Base-by-base conservation (phyloP, 2,329 filamentous ascomycete species). In the Ascochyta pisi region DNA sequence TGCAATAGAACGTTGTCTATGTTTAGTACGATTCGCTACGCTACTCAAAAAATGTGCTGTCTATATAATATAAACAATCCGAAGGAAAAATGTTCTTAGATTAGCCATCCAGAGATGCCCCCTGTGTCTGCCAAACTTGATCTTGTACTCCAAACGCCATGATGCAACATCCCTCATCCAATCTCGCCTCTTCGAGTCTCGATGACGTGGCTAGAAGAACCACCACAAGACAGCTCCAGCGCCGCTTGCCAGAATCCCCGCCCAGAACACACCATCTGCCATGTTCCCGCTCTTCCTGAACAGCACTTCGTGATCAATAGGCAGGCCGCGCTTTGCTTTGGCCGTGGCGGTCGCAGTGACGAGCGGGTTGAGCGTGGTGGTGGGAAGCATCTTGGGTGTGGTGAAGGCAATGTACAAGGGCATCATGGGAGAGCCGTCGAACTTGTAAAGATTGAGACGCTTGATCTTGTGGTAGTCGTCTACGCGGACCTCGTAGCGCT, bases 301-400 rank as follows among this genome's bases (percentile, higher is more conserved):
- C 19, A 78, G 47, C 7, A 75, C 67, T 47, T 77, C 79, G 64
- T 76, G 77, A 58, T 76, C 76, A 23, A 78, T 49, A 3, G 78
- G 78, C 4, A 78, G 65, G 6, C 54, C 68, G 40, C 68, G 74
- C 64, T 73, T 76, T 45, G 67, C 64, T 50, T 74, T 80, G 3
- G 77, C 73, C 1, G 67, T 60, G 1, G 77, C 65, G 12, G 69
- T 73, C 10, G 73, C 63, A 13, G 75, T 74, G 3, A 71, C 70
- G 19, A 76, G 69, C 0, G 87, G 85, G 66, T 89, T 87, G 57
- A 91, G 78, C 0, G 86, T 89, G 10, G 80, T 79, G 3, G 88
- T 90, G 2, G 88, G 88, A 6, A 90, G 82, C 87, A 91, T 91
- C 67, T 86, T 77, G 0, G 88, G 87, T 5, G 86, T 84, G 12